Percentiles rank a stretch among this genome's conserved stretches.
These are phyloP conservation scores for Xerocomus amazonicus DNA, from an alignment of 1,284 basidiomycete genomes.

Conservation along the genomic window DNA sequence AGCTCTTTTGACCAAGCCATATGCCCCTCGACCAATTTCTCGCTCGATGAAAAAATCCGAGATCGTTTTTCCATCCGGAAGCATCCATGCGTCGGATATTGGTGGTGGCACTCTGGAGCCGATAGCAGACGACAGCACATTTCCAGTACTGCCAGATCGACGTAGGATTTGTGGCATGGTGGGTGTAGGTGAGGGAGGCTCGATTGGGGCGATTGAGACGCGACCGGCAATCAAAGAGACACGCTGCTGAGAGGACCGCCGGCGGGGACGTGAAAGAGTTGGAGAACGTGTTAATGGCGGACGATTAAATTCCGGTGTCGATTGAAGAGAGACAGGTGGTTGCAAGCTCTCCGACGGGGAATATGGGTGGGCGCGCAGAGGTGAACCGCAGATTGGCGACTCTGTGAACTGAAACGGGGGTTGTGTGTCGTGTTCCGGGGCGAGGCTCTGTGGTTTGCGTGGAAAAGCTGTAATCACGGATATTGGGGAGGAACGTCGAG, in stretches of 20 bases:
- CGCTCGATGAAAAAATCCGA: slow-evolving; percentile 78
- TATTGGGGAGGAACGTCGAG: slow-evolving; percentile 13
- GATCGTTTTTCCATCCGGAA: slow-evolving; percentile 62
- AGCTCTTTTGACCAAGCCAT: slow-evolving; percentile 92
- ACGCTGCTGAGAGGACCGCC: slow-evolving; percentile 76
- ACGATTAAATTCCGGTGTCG: slow-evolving; percentile 20
- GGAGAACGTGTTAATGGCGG: slow-evolving; percentile 38
- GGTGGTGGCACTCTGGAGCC: slow-evolving; percentile 66
- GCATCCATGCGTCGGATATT: slow-evolving; percentile 42
- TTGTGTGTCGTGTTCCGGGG: slow-evolving; percentile 8
- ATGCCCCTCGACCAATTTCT: slow-evolving; percentile 94
- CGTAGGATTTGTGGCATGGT: slow-evolving; percentile 56
- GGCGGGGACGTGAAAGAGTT: slow-evolving; percentile 56
- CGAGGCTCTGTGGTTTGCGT: slow-evolving; percentile 1
- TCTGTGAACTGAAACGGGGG: slow-evolving; percentile 21
- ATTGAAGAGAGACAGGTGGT: slow-evolving; percentile 16
- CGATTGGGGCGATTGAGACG: slow-evolving; percentile 67
- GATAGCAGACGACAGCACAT: slow-evolving; percentile 53
- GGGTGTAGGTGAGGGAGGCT: slow-evolving; percentile 59
- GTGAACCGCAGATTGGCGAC: slow-evolving; percentile 18
- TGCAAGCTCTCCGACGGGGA: slow-evolving; percentile 28
- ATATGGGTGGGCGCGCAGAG: slow-evolving; percentile 33
- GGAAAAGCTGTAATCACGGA: slow-evolving; percentile 14
- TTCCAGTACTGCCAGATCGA: slow-evolving; percentile 58
- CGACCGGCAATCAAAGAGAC: slow-evolving; percentile 79